Evolutionary conservation across 768 basidiomycete species (phyloP), one percentile per base, ranked within the genome.

Genomic region (Mycena alexandri): DNA sequence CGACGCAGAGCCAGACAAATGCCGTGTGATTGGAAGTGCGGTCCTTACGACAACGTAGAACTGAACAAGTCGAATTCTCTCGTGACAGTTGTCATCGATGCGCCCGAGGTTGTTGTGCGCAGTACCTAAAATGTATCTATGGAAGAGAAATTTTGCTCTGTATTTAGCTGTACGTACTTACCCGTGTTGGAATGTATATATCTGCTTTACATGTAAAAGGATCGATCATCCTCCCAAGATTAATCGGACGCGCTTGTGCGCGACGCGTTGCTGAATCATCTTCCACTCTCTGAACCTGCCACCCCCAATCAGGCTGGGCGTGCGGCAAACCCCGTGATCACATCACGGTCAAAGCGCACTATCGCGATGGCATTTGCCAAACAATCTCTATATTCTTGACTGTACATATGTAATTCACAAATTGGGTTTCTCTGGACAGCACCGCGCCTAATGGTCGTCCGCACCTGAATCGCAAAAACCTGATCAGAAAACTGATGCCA

Each of bases 101-200:
- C 61, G 50, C 50, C 67, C 67, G 46, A 68, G 61, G 61, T 68
- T 68, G 67, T 38, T 55, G 61, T 55, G 66, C 48, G 66, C 24
- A 14, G 8, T 47, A 21, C 19, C 41, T 53, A 62, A 68, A 68
- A 68, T 68, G 61, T 68, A 68, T 55, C 43, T 52, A 63, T 58
- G 48, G 47, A 52, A 63, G 66, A 67, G 17, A 43, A 22, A 58
- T 52, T 59, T 60, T 63, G 61, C 44, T 17, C 21, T 68, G 67
- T 63, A 68, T 62, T 54, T 58, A 68, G 61, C 63, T 63, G 44
- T 68, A 42, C 44, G 48, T 65, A 55, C 33, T 46, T 42, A 22
- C 29, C 55, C 8, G 22, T 16, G 34, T 60, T 57, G 36, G 38
- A 25, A 46, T 52, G 57, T 46, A 38, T 54, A 52, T 54, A 24